These are phyloP conservation scores for Neurospora tetraspora DNA, from an alignment of 495 filamentous ascomycete species.

Conservation along the genomic window DNA sequence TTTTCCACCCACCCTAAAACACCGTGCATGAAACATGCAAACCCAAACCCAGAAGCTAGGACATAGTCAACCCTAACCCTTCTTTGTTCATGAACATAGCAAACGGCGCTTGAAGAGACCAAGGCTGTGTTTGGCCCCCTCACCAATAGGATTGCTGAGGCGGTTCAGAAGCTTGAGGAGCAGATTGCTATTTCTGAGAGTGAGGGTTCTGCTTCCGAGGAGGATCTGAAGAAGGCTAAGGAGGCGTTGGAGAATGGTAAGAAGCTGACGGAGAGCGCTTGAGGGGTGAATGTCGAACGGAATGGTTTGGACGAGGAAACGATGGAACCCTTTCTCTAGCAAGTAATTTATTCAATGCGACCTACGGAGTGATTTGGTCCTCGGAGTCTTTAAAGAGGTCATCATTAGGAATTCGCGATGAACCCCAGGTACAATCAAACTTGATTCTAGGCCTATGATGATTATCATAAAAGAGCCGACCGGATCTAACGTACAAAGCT, in stretches of 20 bases:
- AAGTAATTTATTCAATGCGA: background rate
- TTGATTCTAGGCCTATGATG: background rate
- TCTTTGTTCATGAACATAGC: slow-evolving; percentile 33
- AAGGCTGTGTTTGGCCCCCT: slow-evolving; percentile 65
- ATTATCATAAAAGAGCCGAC: background rate
- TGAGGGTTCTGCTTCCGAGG: slow-evolving; percentile 47
- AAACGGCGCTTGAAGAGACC: slow-evolving; percentile 69
- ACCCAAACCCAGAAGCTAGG: background rate
- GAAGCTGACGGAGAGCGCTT: slow-evolving; percentile 20
- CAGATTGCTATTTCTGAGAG: slow-evolving; percentile 42
- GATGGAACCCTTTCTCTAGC: background rate
- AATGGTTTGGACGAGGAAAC: background rate
- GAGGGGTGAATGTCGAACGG: background rate
- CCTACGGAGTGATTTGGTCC: background rate
- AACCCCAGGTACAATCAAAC: background rate
- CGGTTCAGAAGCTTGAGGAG: slow-evolving; percentile 59
- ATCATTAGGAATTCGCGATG: background rate
- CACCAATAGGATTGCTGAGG: slow-evolving; percentile 51
- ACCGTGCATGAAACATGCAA: slow-evolving; percentile 1
- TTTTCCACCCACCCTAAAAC: background rate
- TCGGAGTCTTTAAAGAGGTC: background rate
- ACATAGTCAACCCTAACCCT: slow-evolving; percentile 16
- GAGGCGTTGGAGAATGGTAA: slow-evolving; percentile 34
- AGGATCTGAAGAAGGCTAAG: slow-evolving; percentile 52
- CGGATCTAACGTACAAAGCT: background rate